Base-by-base conservation (phyloP, 2,329 filamentous ascomycete genomes). In the Tothia fuscella region DNA sequence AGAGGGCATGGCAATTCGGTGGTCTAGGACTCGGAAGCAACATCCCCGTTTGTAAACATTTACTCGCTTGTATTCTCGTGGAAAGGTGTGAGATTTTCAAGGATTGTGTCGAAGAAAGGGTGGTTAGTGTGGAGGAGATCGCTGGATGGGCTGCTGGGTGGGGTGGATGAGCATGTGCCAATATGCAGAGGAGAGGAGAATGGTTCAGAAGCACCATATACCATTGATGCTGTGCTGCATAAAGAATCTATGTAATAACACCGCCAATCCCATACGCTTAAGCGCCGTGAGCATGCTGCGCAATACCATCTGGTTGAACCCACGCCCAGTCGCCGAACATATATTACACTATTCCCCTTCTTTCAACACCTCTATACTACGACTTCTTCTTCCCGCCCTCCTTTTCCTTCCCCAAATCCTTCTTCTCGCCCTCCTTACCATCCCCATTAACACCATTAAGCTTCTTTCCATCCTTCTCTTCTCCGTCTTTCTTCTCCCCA, bases 61-160 rank as follows among this genome's bases (percentile, higher is more conserved):
- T 96, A 4, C 71, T 96, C 13, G 89, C 89, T 1, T 93, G 84
- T 57, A 61, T 89, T 30, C 58, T 96, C 42, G 79, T 71, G 5
- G 79, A 85, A 56, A 66, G 69, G 35, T 88, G 83, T 65, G 58
- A 48, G 3, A 57, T 78, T 21, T 71, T 91, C 49, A 71, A 67
- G 4, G 52, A 53, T 1, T 74, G 72, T 50, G 67, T 81, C 13
- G 67, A 72, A 44, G 68, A 73, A 50, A 67, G 64, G 51, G 53
- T 55, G 30, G 69, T 81, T 13, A 64, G 67, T 19, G 67, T 64
- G 46, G 78, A 80, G 48, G 83, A 89, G 59, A 68, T 84, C 58
- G 86, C 79, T 12, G 87, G 82, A 12, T 75, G 86, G 64, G 73
- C 67, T 53, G 68, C 64, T 43, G 69, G 61, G 33, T 64, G 41